A percentile compares a stretch with the other conserved stretches of the same genome.
Conservation (phyloP, 345 rosid species). For the Microcos paniculata region DNA sequence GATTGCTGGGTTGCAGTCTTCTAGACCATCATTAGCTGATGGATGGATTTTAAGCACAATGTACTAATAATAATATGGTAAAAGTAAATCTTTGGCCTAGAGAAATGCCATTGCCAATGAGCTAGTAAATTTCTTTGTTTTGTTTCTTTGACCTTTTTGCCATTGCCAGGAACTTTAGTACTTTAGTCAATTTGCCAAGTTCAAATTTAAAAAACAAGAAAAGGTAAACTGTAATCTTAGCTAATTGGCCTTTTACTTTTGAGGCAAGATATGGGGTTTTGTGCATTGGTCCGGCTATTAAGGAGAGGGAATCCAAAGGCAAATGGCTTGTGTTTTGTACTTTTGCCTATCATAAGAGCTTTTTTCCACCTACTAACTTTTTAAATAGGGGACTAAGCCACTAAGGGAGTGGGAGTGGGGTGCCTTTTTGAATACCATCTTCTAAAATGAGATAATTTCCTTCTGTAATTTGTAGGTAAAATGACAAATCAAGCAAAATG, state of each 20-base stretch:
- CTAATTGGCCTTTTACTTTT: slow-evolving; percentile 6
- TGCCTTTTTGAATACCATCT: background rate
- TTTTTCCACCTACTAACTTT: background rate
- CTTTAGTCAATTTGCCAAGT: slow-evolving; percentile 2
- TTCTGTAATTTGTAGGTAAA: too few relatives aligned
- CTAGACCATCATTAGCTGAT: background rate
- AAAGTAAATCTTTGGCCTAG: background rate
- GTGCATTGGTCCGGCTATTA: slow-evolving; percentile 13
- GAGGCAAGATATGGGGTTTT: slow-evolving; percentile 20
- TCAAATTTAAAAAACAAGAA: background rate
- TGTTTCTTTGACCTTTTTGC: too few relatives aligned
- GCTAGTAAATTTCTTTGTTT: background rate
- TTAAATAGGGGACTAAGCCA: background rate
- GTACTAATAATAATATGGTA: background rate
- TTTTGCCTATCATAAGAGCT: background rate
- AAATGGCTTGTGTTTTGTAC: background rate
- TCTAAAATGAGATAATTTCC: background rate
- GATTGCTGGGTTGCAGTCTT: background rate
- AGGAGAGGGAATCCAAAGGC: slow-evolving; percentile 28
- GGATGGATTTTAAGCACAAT: background rate
- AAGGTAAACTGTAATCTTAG: background rate
- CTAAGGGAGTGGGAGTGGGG: background rate
- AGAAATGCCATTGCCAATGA: background rate
- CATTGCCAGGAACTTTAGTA: too few relatives aligned
- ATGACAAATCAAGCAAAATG: too few relatives aligned